phyloP scores from a whole-genome alignment of 495 filamentous ascomycete species.

The Xylaria acuta region DNA sequence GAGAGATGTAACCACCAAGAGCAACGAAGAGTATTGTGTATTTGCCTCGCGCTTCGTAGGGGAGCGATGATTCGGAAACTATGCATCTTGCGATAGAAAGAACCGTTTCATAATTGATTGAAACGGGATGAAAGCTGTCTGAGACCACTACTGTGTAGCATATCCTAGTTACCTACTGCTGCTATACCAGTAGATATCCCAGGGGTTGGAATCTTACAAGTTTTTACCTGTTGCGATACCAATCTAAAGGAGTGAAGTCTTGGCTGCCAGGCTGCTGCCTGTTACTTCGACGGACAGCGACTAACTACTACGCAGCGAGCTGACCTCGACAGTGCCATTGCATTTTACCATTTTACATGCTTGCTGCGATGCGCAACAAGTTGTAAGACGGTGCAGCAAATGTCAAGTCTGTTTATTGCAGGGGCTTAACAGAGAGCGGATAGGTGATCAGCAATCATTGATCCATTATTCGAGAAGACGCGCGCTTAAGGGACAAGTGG shows the following conservation, averaged over 20 bases:
- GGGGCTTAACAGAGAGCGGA: neutral
- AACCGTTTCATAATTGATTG: neutral
- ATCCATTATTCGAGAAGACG: neutral
- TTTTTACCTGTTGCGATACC: neutral
- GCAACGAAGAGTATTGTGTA: neutral
- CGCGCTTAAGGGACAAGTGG: neutral
- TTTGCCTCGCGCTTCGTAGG: neutral
- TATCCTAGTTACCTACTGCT: neutral
- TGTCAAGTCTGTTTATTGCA: too few species aligned
- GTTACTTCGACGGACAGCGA: neutral
- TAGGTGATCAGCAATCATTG: neutral
- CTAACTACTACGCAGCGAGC: neutral
- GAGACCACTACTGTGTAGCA: neutral
- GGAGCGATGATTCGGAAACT: neutral
- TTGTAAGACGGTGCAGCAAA: neutral
- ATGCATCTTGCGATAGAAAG: neutral
- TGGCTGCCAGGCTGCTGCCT: neutral
- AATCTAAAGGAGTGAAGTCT: neutral
- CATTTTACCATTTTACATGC: neutral
- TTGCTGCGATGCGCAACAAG: neutral
- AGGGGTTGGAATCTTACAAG: neutral
- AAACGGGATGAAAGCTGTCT: neutral
- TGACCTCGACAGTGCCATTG: neutral
- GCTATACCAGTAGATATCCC: neutral
- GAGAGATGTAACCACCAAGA: constrained; percentile 1